Evolutionary conservation across 257 asterid genomes (phyloP).

Genomic region (Coffea canephora): DNA sequence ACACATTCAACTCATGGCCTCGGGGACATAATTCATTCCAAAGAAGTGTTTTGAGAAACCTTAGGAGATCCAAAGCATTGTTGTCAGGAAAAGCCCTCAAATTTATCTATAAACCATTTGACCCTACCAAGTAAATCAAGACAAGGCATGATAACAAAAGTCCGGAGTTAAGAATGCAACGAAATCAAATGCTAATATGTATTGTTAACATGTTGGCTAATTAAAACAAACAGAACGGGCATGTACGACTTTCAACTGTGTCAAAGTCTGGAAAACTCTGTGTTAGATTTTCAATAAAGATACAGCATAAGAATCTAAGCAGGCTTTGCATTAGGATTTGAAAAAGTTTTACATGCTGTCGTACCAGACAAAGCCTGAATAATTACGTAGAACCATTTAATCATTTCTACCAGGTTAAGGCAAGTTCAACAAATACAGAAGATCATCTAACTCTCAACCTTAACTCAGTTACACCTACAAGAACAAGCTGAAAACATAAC

Average conservation of each 20-base stretch:
- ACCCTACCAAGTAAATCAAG: not conserved
- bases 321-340: not conserved
- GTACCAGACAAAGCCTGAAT: not conserved
- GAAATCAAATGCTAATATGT: not conserved
- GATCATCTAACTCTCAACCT: not conserved
- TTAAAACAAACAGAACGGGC: not conserved
- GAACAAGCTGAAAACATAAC: not conserved
- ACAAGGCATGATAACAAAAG: not conserved
- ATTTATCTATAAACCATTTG: not conserved
- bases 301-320: not conserved
- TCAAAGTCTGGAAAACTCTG: too few relatives aligned
- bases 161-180: not conserved
- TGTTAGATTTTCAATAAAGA: too few relatives aligned
- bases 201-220: not conserved
- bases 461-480: not conserved
- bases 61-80: not conserved
- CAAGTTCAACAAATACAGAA: not conserved
- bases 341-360: not conserved
- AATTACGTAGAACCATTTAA: not conserved
- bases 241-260: not conserved
- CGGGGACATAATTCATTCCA: not conserved
- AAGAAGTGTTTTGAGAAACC: not conserved
- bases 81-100: not conserved
- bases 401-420: conserved; percentile 1
- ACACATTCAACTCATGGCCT: not conserved